A percentile compares a stretch with the other conserved stretches of the same genome.
Evolutionary conservation across 2,329 filamentous ascomycete species (phyloP).

Genomic region (Aspergillus nomiae): DNA sequence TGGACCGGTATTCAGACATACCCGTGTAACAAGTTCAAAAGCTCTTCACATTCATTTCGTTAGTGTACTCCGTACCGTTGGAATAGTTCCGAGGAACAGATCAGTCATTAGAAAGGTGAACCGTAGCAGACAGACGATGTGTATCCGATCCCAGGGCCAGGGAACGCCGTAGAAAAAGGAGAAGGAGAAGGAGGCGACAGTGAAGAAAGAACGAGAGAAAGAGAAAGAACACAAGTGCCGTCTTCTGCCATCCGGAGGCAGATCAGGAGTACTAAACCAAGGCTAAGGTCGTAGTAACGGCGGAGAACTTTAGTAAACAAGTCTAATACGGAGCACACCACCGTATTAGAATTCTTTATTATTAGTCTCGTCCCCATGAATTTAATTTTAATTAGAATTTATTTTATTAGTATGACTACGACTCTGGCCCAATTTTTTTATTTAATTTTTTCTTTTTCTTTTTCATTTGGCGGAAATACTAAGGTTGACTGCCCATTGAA

Average conservation of each 20-base stretch:
- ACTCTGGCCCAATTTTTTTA: background rate
- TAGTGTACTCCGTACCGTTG: slow-evolving; percentile 1
- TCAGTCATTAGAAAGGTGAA: slow-evolving; percentile 5
- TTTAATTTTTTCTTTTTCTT: background rate
- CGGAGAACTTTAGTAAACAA: background rate
- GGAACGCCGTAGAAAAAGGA: background rate
- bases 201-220: background rate
- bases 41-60: slow-evolving; percentile 7
- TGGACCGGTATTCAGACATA: slow-evolving; percentile 11
- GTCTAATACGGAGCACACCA: background rate
- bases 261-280: slow-evolving; percentile 6
- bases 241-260: background rate
- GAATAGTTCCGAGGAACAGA: slow-evolving; percentile 8
- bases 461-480: background rate
- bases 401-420: background rate
- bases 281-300: background rate
- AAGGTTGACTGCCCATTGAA: background rate
- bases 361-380: background rate
- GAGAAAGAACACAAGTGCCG: background rate
- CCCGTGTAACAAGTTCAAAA: slow-evolving; percentile 11
- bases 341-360: slow-evolving; percentile 3
- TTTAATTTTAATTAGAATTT: slow-evolving; percentile 2
- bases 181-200: background rate
- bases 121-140: background rate
- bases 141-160: background rate